Evolutionary conservation across 2,329 filamentous ascomycete species (phyloP).

Genomic region (Diaporthe velutina): DNA sequence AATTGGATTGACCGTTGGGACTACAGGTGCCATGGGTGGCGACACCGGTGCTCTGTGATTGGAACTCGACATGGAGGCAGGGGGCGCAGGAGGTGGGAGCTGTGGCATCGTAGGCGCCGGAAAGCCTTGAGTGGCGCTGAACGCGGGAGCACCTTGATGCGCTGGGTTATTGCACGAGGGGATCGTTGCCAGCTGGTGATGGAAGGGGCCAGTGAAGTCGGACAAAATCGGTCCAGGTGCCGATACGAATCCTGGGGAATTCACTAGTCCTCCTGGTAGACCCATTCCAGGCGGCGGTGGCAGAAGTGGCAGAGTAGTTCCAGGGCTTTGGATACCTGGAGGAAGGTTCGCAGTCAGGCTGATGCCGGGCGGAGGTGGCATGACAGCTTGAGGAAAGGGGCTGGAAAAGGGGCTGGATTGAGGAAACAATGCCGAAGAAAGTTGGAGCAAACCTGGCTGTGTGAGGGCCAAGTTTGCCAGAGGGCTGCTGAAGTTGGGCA

Average conservation of each 20-base stretch:
- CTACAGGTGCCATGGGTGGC: neutral
- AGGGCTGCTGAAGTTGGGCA: constrained; percentile 15
- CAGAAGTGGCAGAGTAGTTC: neutral
- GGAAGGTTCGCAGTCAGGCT: neutral
- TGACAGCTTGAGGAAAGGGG: neutral
- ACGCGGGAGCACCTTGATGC: constrained; percentile 15
- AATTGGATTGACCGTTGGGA: constrained; percentile 19
- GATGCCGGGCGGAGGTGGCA: constrained; percentile 11
- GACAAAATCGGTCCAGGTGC: neutral
- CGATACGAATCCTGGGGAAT: neutral
- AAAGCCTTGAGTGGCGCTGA: neutral
- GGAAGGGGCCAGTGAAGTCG: constrained; percentile 11
- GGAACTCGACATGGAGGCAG: constrained; percentile 3
- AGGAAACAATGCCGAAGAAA: neutral
- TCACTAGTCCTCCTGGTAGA: neutral
- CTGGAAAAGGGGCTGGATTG: too few species aligned
- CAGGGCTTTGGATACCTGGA: neutral
- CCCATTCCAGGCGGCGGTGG: neutral
- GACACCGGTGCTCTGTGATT: neutral
- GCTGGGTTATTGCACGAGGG: constrained; percentile 34
- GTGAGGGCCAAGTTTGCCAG: neutral
- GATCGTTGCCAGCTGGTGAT: constrained; percentile 29
- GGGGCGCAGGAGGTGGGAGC: constrained; percentile 19
- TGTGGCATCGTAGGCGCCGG: neutral
- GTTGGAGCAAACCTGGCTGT: neutral